A percentile compares a stretch with the other conserved stretches of the same genome.
Conservation (phyloP, 192 early-diverging fungal species). For the Endogone sp. region DNA sequence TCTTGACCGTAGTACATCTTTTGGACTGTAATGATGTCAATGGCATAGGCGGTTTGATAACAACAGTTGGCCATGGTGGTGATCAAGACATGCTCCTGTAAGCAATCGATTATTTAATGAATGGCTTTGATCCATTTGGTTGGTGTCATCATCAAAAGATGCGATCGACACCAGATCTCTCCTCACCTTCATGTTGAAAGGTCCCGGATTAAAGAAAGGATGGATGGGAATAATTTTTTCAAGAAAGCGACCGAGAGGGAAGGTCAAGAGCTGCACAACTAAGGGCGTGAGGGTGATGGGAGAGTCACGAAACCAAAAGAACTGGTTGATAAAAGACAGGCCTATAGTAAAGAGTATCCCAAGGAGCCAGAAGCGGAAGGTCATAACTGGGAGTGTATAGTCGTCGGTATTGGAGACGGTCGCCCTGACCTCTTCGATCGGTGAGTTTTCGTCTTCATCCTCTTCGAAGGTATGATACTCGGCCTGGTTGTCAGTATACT, state of each 20-base stretch:
- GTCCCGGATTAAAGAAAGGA: slow-evolving; percentile 54
- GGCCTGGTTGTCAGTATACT: neutral
- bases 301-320: slow-evolving; percentile 46
- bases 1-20: slow-evolving; percentile 51
- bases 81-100: slow-evolving; percentile 62
- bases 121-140: too few relatives aligned
- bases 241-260: slow-evolving; percentile 43
- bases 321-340: slow-evolving; percentile 69
- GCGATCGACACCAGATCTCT: too few relatives aligned
- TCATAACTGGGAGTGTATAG: slow-evolving; percentile 57
- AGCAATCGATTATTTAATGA: too few relatives aligned
- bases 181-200: slow-evolving; percentile 61
- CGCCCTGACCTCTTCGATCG: slow-evolving; percentile 69
- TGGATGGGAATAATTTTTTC: slow-evolving; percentile 33
- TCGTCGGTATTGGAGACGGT: slow-evolving; percentile 70
- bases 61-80: slow-evolving; percentile 46
- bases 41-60: slow-evolving; percentile 47
- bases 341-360: slow-evolving; percentile 62
- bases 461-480: neutral
- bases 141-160: too few relatives aligned
- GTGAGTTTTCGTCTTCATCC: slow-evolving; percentile 39
- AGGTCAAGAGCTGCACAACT: slow-evolving; percentile 46
- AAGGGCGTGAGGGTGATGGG: slow-evolving; percentile 37
- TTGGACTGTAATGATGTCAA: slow-evolving; percentile 53
- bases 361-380: slow-evolving; percentile 72